Conservation (phyloP, 2,329 filamentous ascomycete species). For the Coniochaeta pulveracea region DNA sequence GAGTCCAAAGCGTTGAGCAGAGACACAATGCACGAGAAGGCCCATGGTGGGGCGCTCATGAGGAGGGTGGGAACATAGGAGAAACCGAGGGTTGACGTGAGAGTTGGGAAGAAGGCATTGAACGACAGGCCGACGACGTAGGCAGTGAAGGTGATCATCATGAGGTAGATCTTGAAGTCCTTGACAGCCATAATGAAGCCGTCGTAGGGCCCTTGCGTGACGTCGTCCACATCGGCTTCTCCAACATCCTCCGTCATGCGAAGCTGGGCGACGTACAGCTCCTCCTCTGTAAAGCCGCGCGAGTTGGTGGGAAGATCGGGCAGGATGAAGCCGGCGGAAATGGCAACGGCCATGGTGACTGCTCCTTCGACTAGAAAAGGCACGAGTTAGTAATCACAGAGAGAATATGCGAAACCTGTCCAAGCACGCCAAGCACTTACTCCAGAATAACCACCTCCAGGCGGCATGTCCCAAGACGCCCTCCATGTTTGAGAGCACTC, state of each 20-base stretch:
- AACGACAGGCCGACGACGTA: slow-evolving; percentile 48
- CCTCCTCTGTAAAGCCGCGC: slow-evolving; percentile 46
- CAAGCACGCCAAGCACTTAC: neutral
- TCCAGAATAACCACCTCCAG: slow-evolving; percentile 52
- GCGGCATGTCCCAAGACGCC: slow-evolving; percentile 39
- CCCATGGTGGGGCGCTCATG: slow-evolving; percentile 47
- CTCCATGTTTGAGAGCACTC: slow-evolving; percentile 47
- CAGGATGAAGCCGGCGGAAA: slow-evolving; percentile 34
- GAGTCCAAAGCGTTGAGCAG: slow-evolving; percentile 43
- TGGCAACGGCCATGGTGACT: slow-evolving; percentile 35
- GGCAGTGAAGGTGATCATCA: slow-evolving; percentile 51
- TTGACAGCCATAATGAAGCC: slow-evolving; percentile 48
- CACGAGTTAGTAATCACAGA: neutral
- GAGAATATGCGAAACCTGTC: too few relatives aligned
- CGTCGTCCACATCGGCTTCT: slow-evolving; percentile 39
- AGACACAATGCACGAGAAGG: slow-evolving; percentile 46
- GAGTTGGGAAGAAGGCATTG: slow-evolving; percentile 46
- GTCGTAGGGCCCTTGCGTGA: slow-evolving; percentile 35
- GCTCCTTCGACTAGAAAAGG: slow-evolving; percentile 35
- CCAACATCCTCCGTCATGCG: slow-evolving; percentile 47
- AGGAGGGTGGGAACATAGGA: slow-evolving; percentile 38
- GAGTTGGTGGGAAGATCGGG: slow-evolving; percentile 46
- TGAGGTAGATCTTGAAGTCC: slow-evolving; percentile 50
- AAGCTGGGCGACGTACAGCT: slow-evolving; percentile 40
- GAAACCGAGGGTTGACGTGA: slow-evolving; percentile 42